A percentile compares a stretch with the other conserved stretches of the same genome.
These are phyloP conservation scores for Ophiocordyceps camponoti-floridani DNA, from an alignment of 2,329 filamentous ascomycete species.

Conservation along the genomic window DNA sequence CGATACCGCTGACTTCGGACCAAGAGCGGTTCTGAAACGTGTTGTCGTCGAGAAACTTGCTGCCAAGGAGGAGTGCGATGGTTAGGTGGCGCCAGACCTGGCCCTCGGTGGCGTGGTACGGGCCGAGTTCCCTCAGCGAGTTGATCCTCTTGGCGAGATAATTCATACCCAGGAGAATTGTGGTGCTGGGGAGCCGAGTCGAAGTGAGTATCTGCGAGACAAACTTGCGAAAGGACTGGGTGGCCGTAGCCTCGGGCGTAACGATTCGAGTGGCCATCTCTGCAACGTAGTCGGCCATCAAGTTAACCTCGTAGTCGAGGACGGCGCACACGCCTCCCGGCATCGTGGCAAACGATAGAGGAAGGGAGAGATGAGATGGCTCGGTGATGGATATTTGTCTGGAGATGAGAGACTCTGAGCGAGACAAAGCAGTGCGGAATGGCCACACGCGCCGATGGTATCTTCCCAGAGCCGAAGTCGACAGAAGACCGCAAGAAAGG, in stretches of 20 bases:
- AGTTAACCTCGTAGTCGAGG: slow-evolving; percentile 90
- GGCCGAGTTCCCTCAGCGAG: slow-evolving; percentile 39
- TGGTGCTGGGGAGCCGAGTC: slow-evolving; percentile 76
- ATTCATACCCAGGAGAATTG: slow-evolving; percentile 78
- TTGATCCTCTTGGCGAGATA: slow-evolving; percentile 75
- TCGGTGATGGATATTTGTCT: slow-evolving; percentile 23
- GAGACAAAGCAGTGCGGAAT: slow-evolving; percentile 3
- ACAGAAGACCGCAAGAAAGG: neutral
- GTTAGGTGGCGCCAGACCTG: slow-evolving; percentile 81
- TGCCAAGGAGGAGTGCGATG: slow-evolving; percentile 67
- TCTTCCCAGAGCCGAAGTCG: neutral
- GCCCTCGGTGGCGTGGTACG: slow-evolving; percentile 42
- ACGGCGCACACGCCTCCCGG: slow-evolving; percentile 79
- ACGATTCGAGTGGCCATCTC: slow-evolving; percentile 58
- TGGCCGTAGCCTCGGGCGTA: slow-evolving; percentile 33
- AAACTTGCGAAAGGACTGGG: slow-evolving; percentile 73
- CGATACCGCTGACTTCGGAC: slow-evolving; percentile 86
- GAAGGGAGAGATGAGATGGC: slow-evolving; percentile 5
- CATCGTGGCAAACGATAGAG: slow-evolving; percentile 25
- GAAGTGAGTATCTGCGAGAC: slow-evolving; percentile 81
- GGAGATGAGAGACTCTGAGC: slow-evolving; percentile 2
- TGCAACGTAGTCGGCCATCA: slow-evolving; percentile 89
- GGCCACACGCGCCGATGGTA: neutral
- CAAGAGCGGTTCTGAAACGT: slow-evolving; percentile 95
- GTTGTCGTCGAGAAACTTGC: slow-evolving; percentile 94